Evolutionary conservation across 352 stramenopile species (phyloP).

Genomic region (Nothophytophthora sp.): DNA sequence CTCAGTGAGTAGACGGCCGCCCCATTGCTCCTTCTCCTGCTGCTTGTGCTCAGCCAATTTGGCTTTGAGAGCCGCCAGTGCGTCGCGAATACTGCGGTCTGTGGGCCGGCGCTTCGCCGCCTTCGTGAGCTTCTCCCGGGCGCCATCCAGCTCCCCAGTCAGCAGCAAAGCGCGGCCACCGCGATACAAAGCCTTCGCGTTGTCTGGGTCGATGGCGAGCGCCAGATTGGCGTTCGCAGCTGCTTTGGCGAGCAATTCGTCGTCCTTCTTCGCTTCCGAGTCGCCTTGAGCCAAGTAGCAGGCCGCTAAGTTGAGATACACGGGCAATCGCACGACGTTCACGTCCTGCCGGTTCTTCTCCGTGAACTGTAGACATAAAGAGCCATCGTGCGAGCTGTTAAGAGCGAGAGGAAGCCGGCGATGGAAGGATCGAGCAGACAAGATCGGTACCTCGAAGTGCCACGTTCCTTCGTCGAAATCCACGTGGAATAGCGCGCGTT

Average conservation of each 20-base stretch:
- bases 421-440: background rate
- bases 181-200: constrained; percentile 87
- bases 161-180: constrained; percentile 63
- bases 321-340: constrained; percentile 69
- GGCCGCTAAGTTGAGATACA: constrained; percentile 83
- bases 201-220: constrained; percentile 71
- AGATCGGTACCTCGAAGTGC: constrained; percentile 69
- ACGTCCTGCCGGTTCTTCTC: constrained; percentile 70
- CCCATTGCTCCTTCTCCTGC: constrained; percentile 75
- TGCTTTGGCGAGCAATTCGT: constrained; percentile 45
- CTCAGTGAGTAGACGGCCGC: constrained; percentile 49
- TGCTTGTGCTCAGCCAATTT: constrained; percentile 53
- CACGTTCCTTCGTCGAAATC: constrained; percentile 88
- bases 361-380: constrained; percentile 46
- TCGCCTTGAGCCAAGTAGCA: constrained; percentile 57
- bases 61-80: constrained; percentile 46
- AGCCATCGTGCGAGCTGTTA: background rate
- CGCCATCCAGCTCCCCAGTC: constrained; percentile 53
- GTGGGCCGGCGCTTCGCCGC: constrained; percentile 59
- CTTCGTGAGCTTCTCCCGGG: constrained; percentile 64
- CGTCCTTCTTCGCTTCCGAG: constrained; percentile 31
- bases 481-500: constrained; percentile 77
- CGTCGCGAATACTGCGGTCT: constrained; percentile 75
- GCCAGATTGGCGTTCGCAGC: constrained; percentile 68
- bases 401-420: background rate